A percentile compares a stretch with the other conserved stretches of the same genome.
Conservation (phyloP, 2,329 filamentous ascomycete genomes). For the Ophiostoma himal-ulmi region DNA sequence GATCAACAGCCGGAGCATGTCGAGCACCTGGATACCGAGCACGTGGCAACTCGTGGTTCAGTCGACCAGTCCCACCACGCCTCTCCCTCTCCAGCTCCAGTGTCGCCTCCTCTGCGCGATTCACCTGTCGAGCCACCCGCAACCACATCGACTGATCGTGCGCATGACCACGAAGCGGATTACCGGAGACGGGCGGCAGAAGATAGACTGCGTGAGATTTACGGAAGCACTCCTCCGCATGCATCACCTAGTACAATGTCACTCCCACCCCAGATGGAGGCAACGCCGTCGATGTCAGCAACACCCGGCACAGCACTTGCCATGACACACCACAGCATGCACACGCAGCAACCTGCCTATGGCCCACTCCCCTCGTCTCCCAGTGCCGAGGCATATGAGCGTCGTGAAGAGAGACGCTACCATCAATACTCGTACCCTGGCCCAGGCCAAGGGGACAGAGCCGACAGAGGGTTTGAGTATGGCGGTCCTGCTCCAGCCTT, state of each 20-base stretch:
- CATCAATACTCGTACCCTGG: slow-evolving; percentile 20
- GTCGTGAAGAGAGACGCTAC: slow-evolving; percentile 30
- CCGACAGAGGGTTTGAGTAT: background rate
- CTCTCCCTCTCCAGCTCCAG: background rate
- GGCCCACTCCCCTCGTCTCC: slow-evolving; percentile 28
- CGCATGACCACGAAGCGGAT: slow-evolving; percentile 15
- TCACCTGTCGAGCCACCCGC: slow-evolving; percentile 8
- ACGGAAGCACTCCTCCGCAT: slow-evolving; percentile 36
- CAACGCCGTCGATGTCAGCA: background rate
- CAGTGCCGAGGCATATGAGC: slow-evolving; percentile 31
- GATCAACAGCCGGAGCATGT: background rate
- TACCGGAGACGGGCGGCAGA: slow-evolving; percentile 40
- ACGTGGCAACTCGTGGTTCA: background rate
- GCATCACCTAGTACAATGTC: slow-evolving; percentile 15
- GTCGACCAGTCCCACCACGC: slow-evolving; percentile 21
- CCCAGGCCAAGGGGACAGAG: background rate
- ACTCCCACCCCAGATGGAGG: background rate
- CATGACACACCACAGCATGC: background rate
- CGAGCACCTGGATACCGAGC: slow-evolving; percentile 11
- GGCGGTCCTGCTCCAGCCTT: background rate
- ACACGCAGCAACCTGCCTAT: slow-evolving; percentile 14
- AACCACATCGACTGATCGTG: background rate
- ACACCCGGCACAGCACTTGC: background rate
- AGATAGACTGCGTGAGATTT: slow-evolving; percentile 50
- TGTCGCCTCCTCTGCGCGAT: background rate